Evolutionary conservation across 2,329 filamentous ascomycete species (phyloP).

Genomic region (Colletotrichum costaricense): DNA sequence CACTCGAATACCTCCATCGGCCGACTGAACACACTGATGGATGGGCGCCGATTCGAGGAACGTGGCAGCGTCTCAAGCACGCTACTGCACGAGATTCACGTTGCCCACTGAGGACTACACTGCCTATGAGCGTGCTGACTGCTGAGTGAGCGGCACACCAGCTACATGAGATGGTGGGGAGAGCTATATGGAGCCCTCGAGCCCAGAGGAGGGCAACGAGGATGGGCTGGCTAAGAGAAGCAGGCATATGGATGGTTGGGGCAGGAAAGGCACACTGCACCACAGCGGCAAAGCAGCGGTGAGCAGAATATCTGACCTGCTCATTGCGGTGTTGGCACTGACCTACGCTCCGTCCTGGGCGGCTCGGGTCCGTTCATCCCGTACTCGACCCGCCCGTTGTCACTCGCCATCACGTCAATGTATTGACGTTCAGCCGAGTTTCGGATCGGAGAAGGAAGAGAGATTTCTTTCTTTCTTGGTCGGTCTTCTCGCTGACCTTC

Average conservation of each 20-base stretch:
- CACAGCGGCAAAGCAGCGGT: slow-evolving; percentile 34
- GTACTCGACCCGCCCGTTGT: neutral
- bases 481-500: neutral
- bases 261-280: slow-evolving; percentile 7
- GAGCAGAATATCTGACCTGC: slow-evolving; percentile 31
- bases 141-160: slow-evolving; percentile 30
- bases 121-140: slow-evolving; percentile 8
- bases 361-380: neutral
- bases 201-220: slow-evolving; percentile 10
- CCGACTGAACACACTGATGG: neutral
- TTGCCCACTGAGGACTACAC: neutral
- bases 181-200: slow-evolving; percentile 9
- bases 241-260: slow-evolving; percentile 13
- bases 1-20: neutral
- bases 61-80: neutral
- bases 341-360: neutral
- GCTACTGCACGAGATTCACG: neutral
- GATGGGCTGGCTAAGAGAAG: slow-evolving; percentile 7
- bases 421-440: neutral
- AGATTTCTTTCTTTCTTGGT: neutral
- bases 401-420: neutral
- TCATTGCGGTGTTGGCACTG: neutral
- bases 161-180: slow-evolving; percentile 22
- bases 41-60: neutral
- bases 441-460: neutral